Evolutionary conservation across 176 grass and related monocot genomes (phyloP).

Genomic region (Carex littledalei): DNA sequence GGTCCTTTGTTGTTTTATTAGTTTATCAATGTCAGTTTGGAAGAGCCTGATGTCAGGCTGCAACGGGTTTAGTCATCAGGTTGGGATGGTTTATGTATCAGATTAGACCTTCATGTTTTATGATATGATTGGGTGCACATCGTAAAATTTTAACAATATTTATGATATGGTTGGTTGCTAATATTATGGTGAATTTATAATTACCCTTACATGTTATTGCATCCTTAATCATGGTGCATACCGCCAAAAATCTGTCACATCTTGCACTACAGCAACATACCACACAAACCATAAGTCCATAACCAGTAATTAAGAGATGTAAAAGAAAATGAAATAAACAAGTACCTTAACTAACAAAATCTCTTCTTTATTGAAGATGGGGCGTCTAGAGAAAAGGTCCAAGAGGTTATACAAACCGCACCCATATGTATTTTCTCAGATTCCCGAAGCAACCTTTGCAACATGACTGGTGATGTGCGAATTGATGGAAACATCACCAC

Average conservation of each 20-base stretch:
- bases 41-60: not conserved
- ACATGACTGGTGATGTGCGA: constrained; percentile 46
- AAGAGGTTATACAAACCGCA: constrained; percentile 18
- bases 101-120: not conserved
- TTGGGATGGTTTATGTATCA: not conserved
- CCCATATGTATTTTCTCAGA: constrained; percentile 52
- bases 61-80: not conserved
- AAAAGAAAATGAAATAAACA: not conserved
- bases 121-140: not conserved
- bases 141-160: not conserved
- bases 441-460: constrained; percentile 46
- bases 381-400: not conserved
- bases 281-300: not conserved
- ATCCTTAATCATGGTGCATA: not conserved
- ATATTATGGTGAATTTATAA: not conserved
- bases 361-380: not conserved
- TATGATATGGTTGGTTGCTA: not conserved
- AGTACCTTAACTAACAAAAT: not conserved
- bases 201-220: not conserved
- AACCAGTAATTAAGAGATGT: not conserved
- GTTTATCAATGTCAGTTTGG: not conserved
- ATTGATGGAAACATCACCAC: constrained; percentile 33
- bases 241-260: not conserved
- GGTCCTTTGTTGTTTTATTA: not conserved
- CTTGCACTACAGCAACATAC: not conserved